A percentile compares a stretch with the other conserved stretches of the same genome.
phyloP scores from a whole-genome alignment of 1,284 basidiomycete genomes.

The Afroboletus lepidellus region DNA sequence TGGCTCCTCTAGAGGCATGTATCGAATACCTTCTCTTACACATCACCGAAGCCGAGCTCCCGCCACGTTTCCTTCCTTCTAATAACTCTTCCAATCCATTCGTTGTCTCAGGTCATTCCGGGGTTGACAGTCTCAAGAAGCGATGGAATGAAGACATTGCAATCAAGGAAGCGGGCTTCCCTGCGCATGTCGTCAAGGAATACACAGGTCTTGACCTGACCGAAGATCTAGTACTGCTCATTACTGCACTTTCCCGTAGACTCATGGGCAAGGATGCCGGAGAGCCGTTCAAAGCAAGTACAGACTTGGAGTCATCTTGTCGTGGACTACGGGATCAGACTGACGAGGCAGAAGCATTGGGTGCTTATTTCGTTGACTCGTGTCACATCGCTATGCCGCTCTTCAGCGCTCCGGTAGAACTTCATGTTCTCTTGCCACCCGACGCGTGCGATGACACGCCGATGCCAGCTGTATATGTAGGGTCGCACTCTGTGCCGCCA shows the following conservation, averaged over 20 bases:
- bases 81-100: conserved; percentile 70
- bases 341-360: conserved; percentile 71
- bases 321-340: conserved; percentile 35
- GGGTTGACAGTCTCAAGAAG: conserved; percentile 62
- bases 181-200: conserved; percentile 66
- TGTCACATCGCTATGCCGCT: conserved; percentile 58
- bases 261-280: conserved; percentile 44
- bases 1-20: conserved; percentile 60
- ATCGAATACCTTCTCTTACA: conserved; percentile 77
- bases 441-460: conserved; percentile 50
- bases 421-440: conserved; percentile 65
- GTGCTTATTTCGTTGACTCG: conserved; percentile 46
- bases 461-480: conserved; percentile 74
- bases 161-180: conserved; percentile 84
- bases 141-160: conserved; percentile 86
- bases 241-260: conserved; percentile 49
- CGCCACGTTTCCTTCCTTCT: conserved; percentile 57
- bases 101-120: conserved; percentile 59
- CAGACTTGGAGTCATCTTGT: conserved; percentile 12
- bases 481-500: conserved; percentile 69
- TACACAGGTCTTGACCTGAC: conserved; percentile 42
- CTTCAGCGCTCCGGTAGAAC: conserved; percentile 58
- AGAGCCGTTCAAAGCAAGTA: conserved; percentile 16
- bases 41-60: conserved; percentile 78
- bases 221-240: conserved; percentile 51